Base-by-base conservation (phyloP, 2,329 filamentous ascomycete genomes). In the Hymenoscyphus infarciens region DNA sequence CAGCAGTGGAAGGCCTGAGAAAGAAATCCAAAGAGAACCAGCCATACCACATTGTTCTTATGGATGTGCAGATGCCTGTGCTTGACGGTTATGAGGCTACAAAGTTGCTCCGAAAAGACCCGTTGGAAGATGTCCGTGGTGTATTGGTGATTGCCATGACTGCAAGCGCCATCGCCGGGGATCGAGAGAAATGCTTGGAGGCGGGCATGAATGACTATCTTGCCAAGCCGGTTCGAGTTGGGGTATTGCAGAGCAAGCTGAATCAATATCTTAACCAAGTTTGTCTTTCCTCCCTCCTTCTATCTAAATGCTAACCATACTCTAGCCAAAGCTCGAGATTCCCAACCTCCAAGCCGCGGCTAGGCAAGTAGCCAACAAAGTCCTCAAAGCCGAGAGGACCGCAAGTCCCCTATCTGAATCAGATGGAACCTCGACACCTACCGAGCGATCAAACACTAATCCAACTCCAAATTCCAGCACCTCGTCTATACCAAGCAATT, bases 181-280 rank as follows among this genome's bases (percentile, higher is more conserved):
- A 98, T 74, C 83, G 93, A 56, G 94, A 98, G 74, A 97, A 96
- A 77, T 97, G 94, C 70, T 79, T 97, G n/a, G 91, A 92, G 57
- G 91, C 92, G 1, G 94, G 94, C 54, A 98, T 98, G 94, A 97
- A 97, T 75, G 95, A 97, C 72, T 98, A 97, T 71, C 84, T 97
- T 1, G 92, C 94, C 16, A 98, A 98, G 74, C 94, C 94, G 1
- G 94, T 98, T n/a, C 85, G 92, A 64, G 91, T 90, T 3, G 90
- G 93, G 56, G 87, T 96, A 49, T 80, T 98, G 60, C 95, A 91
- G 77, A 87, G 87, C 72, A 94, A 97, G 78, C 79, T 98, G 13
- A 86, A 90, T 68, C 81, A 82, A 33, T 90, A 90, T 70, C 80
- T 90, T 65, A 64, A 69, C 39, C 72, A 72, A 67, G 74, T 74